Percentiles rank a stretch among this genome's conserved stretches.
phyloP scores from a whole-genome alignment of 257 asterid species.

The Solanum megistacrolobum region DNA sequence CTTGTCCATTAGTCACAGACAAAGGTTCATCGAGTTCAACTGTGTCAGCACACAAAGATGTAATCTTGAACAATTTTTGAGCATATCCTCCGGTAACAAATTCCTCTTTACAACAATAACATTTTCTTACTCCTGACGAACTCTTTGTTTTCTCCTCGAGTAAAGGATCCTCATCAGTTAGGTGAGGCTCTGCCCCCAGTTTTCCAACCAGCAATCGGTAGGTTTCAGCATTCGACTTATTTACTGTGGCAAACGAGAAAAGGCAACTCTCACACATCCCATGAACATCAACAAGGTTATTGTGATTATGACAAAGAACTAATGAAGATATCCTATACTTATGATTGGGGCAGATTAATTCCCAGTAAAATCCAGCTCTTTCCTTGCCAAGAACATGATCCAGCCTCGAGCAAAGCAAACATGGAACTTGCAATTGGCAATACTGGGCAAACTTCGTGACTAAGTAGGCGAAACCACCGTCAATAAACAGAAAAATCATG shows the following conservation, averaged over 20 bases:
- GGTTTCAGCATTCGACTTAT: slow-evolving; percentile 43
- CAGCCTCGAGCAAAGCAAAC: slow-evolving; percentile 86
- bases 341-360: slow-evolving; percentile 57
- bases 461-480: slow-evolving; percentile 54
- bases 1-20: slow-evolving; percentile 1
- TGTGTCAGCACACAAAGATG: slow-evolving; percentile 17
- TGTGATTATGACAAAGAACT: slow-evolving; percentile 40
- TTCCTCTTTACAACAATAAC: slow-evolving; percentile 49
- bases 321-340: slow-evolving; percentile 48
- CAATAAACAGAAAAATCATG: slow-evolving; percentile 51
- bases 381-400: slow-evolving; percentile 65
- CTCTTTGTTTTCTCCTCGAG: slow-evolving; percentile 3
- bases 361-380: slow-evolving; percentile 43
- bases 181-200: slow-evolving; percentile 22
- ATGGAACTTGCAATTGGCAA: slow-evolving; percentile 48
- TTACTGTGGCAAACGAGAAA: slow-evolving; percentile 35
- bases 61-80: slow-evolving; percentile 7
- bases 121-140: slow-evolving; percentile 15
- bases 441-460: slow-evolving; percentile 58
- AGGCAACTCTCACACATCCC: slow-evolving; percentile 50
- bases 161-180: slow-evolving; percentile 11
- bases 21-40: slow-evolving; percentile 13
- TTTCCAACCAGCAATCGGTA: slow-evolving; percentile 37
- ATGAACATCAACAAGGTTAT: slow-evolving; percentile 49
- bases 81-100: slow-evolving; percentile 19